These are phyloP conservation scores for Chalaropsis thielavioides DNA, from an alignment of 2,329 filamentous ascomycete genomes.

Conservation along the genomic window DNA sequence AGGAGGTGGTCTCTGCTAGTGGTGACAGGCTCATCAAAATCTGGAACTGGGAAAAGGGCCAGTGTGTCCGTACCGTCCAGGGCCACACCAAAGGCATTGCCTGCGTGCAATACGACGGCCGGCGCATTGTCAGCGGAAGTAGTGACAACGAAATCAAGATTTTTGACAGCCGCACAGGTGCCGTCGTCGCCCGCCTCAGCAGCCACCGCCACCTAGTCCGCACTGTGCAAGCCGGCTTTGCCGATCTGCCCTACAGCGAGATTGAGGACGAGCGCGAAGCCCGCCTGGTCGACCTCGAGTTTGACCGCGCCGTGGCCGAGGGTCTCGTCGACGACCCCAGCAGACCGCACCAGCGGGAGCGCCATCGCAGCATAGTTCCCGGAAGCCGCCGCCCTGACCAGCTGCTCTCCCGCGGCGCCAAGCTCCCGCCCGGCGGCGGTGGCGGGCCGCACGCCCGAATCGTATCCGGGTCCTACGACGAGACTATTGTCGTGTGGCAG, in stretches of 20 bases:
- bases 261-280: slow-evolving; percentile 62
- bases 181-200: slow-evolving; percentile 76
- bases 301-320: slow-evolving; percentile 45
- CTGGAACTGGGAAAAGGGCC: slow-evolving; percentile 76
- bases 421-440: slow-evolving; percentile 78
- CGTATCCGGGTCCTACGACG: slow-evolving; percentile 91
- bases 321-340: slow-evolving; percentile 31
- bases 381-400: slow-evolving; percentile 63
- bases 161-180: slow-evolving; percentile 71
- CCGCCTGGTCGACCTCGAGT: slow-evolving; percentile 55
- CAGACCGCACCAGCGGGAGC: slow-evolving; percentile 22
- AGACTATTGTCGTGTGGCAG: slow-evolving; percentile 90
- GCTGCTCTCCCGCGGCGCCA: slow-evolving; percentile 67
- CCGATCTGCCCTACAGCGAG: slow-evolving; percentile 67
- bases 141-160: slow-evolving; percentile 94
- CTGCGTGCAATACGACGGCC: slow-evolving; percentile 90
- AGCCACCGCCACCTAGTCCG: slow-evolving; percentile 76
- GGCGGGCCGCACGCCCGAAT: slow-evolving; percentile 86
- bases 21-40: slow-evolving; percentile 88
- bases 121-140: slow-evolving; percentile 86
- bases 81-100: slow-evolving; percentile 93
- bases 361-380: slow-evolving; percentile 42
- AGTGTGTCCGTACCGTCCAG: slow-evolving; percentile 61
- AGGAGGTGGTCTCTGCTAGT: slow-evolving; percentile 85
- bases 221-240: slow-evolving; percentile 89